A percentile compares a stretch with the other conserved stretches of the same genome.
These are phyloP conservation scores for Silene uniflora DNA, from an alignment of 148 eudicot species.

Conservation along the genomic window DNA sequence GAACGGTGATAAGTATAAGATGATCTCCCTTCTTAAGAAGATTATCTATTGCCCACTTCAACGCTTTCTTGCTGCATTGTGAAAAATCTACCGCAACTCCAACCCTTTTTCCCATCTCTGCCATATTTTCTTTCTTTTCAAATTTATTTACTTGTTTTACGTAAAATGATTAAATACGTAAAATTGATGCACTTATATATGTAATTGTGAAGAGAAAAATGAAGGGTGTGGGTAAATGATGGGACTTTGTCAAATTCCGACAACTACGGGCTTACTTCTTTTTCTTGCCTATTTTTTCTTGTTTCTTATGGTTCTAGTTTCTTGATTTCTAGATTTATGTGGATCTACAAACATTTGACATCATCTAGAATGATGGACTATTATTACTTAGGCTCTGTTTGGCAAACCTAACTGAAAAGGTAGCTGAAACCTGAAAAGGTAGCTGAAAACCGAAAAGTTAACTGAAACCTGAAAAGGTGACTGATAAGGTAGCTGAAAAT, in stretches of 20 bases:
- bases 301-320: neutral
- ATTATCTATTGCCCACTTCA: constrained; percentile 71
- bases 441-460: too few relatives aligned
- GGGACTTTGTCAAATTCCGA: constrained; percentile 11
- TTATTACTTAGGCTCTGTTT: too few relatives aligned
- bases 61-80: constrained; percentile 55
- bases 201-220: too few relatives aligned
- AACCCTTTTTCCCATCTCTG: constrained; percentile 37
- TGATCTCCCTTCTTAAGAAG: constrained; percentile 56
- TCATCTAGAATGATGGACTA: too few relatives aligned
- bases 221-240: neutral
- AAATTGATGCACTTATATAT: too few relatives aligned
- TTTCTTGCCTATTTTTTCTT: neutral
- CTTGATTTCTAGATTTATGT: too few relatives aligned
- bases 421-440: too few relatives aligned
- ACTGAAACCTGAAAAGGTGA: too few relatives aligned
- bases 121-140: neutral
- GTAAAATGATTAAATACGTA: neutral
- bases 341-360: too few relatives aligned
- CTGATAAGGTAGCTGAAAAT: too few relatives aligned
- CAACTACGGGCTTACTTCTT: neutral
- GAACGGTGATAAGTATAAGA: constrained; percentile 51
- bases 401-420: too few relatives aligned
- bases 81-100: constrained; percentile 85
- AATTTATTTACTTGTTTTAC: too few relatives aligned